These are phyloP conservation scores for Oryza glaberrima DNA, from an alignment of 176 grass and related monocot genomes.

Conservation along the genomic window DNA sequence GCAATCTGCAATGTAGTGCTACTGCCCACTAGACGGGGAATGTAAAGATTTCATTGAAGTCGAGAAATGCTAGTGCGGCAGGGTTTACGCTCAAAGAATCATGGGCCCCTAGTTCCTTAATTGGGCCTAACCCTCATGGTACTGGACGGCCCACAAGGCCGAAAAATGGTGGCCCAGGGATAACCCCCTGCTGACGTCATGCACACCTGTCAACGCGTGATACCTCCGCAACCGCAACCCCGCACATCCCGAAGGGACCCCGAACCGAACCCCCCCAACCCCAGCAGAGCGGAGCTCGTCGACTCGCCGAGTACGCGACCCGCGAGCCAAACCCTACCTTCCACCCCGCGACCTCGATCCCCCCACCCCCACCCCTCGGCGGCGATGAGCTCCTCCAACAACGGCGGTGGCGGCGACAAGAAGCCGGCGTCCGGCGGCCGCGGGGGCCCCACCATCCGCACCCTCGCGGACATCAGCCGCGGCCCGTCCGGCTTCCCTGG, in stretches of 20 bases:
- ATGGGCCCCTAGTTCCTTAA: no score
- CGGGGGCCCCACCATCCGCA: constrained; percentile 70
- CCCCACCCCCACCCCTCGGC: not conserved
- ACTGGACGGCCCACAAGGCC: not conserved
- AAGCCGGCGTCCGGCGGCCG: constrained; percentile 44
- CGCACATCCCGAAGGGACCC: not conserved
- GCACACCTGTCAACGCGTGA: not conserved
- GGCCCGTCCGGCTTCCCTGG: constrained; percentile 52
- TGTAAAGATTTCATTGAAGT: no score
- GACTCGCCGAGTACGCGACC: constrained; percentile 21
- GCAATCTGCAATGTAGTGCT: no score
- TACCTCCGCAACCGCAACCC: constrained; percentile 26
- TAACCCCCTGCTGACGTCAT: not conserved
- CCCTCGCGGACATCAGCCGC: constrained; percentile 84
- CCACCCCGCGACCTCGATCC: constrained; percentile 18
- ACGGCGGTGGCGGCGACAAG: constrained; percentile 36
- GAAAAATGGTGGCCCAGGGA: no score
- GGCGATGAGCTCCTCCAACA: constrained; percentile 58
- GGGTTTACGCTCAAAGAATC: no score
- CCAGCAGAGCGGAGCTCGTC: not conserved
- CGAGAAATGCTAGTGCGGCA: no score
- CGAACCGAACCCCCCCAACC: not conserved
- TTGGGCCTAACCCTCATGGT: no score
- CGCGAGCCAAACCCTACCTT: constrained; percentile 44
- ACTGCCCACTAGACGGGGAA: no score